Conservation (phyloP, 2,329 filamentous ascomycete genomes). For the Alternaria dauci region DNA sequence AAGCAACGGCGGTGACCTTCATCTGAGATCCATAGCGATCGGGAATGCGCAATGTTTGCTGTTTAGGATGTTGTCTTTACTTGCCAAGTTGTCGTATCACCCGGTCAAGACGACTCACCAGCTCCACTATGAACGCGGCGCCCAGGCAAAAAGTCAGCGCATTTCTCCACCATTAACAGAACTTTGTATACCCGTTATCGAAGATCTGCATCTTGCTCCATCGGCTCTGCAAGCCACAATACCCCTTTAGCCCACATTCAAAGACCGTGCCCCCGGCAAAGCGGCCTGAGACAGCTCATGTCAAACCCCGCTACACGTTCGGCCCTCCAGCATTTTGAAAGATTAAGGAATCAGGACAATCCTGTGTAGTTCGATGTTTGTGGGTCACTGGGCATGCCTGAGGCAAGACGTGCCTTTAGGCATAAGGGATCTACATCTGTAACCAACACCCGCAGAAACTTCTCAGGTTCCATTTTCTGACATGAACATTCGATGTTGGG, state of each 20-base stretch:
- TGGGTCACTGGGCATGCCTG: conserved; percentile 12
- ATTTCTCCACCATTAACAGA: neutral
- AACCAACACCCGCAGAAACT: conserved; percentile 13
- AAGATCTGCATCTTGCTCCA: neutral
- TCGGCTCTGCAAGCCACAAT: conserved; percentile 1
- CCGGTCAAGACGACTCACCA: conserved; percentile 1
- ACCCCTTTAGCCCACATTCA: conserved; percentile 16
- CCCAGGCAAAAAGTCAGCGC: neutral
- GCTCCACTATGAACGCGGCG: conserved; percentile 6
- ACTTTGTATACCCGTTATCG: neutral
- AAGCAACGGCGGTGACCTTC: conserved; percentile 8
- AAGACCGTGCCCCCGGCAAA: conserved; percentile 17
- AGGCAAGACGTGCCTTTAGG: conserved; percentile 18
- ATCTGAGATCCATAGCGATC: conserved; percentile 1
- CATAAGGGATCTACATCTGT: conserved; percentile 19
- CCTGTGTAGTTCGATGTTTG: conserved; percentile 4
- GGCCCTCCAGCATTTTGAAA: neutral
- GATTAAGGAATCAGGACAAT: conserved; percentile 15
- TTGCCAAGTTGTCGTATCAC: neutral
- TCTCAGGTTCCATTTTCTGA: conserved; percentile 11
- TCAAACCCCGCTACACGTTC: conserved; percentile 14
- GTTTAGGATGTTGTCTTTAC: neutral
- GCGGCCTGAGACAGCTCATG: conserved; percentile 21
- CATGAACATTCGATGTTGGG: conserved; percentile 3
- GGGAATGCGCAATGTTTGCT: neutral